Percentiles rank a stretch among this genome's conserved stretches.
Conservation (phyloP, 2,329 filamentous ascomycete species). For the Aspergillus clavatus region DNA sequence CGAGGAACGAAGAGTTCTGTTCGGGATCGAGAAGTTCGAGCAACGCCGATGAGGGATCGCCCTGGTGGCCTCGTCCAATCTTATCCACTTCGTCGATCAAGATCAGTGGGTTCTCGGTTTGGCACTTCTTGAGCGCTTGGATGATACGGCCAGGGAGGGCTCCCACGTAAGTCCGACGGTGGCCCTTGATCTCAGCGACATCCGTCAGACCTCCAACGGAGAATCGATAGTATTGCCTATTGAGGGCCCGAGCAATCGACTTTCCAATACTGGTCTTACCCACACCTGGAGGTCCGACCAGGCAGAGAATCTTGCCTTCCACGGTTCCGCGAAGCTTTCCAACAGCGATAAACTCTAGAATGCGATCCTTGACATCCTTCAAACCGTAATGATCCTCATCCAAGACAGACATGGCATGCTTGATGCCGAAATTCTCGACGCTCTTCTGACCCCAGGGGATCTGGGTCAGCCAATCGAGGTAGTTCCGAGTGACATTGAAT, state of each 20-base stretch:
- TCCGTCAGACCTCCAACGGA: slow-evolving; percentile 95
- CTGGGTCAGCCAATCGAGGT: slow-evolving; percentile 96
- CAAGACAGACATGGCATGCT: slow-evolving; percentile 81
- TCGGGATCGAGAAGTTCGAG: slow-evolving; percentile 93
- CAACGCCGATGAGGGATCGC: slow-evolving; percentile 89
- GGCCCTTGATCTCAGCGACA: slow-evolving; percentile 97
- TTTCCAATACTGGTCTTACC: slow-evolving; percentile 99
- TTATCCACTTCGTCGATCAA: slow-evolving; percentile 98
- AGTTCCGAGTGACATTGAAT: slow-evolving; percentile 97
- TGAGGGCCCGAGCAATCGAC: slow-evolving; percentile 89
- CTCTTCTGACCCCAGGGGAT: slow-evolving; percentile 96
- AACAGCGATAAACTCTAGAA: slow-evolving; percentile 95
- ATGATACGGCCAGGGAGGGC: slow-evolving; percentile 94
- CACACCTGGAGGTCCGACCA: slow-evolving; percentile 94
- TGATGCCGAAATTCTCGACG: slow-evolving; percentile 92
- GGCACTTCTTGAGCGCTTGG: slow-evolving; percentile 96
- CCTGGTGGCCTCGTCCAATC: slow-evolving; percentile 92
- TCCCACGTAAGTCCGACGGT: slow-evolving; percentile 92
- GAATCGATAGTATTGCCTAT: slow-evolving; percentile 96
- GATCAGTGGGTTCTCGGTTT: slow-evolving; percentile 95
- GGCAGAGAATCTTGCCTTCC: slow-evolving; percentile 96
- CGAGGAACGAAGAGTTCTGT: slow-evolving; percentile 94
- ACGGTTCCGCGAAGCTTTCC: slow-evolving; percentile 95
- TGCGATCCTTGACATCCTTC: slow-evolving; percentile 97
- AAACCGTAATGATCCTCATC: slow-evolving; percentile 96